These are phyloP conservation scores for Bruguiera parviflora DNA, from an alignment of 345 rosid genomes.

Conservation along the genomic window DNA sequence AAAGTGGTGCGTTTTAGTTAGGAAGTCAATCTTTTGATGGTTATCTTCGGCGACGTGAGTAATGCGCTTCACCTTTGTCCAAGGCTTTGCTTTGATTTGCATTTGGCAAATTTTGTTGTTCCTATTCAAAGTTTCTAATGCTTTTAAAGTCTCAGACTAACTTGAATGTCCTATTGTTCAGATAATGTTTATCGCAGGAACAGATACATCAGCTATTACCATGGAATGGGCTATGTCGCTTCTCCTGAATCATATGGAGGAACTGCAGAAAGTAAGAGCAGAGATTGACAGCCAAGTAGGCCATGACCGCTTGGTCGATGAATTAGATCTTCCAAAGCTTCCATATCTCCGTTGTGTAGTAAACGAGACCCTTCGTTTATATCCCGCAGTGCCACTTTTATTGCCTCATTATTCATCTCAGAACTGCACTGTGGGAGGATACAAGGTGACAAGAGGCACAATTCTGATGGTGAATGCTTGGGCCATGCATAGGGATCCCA, in stretches of 20 bases:
- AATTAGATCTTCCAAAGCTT: slow-evolving; percentile 46
- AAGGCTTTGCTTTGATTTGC: neutral
- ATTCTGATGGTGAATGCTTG: slow-evolving; percentile 34
- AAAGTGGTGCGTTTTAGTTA: too few relatives aligned
- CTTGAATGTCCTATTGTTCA: slow-evolving; percentile 13
- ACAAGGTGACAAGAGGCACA: slow-evolving; percentile 30
- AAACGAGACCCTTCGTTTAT: slow-evolving; percentile 53
- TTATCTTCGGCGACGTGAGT: too few relatives aligned
- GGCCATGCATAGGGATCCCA: slow-evolving; percentile 34
- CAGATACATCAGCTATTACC: slow-evolving; percentile 38
- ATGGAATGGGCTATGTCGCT: slow-evolving; percentile 69
- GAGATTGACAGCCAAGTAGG: slow-evolving; percentile 41
- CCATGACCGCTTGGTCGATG: slow-evolving; percentile 36
- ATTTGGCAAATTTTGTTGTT: neutral
- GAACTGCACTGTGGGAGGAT: slow-evolving; percentile 29
- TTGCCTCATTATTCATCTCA: slow-evolving; percentile 53
- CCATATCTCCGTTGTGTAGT: slow-evolving; percentile 56
- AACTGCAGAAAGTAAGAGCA: slow-evolving; percentile 40
- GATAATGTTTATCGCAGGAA: slow-evolving; percentile 55
- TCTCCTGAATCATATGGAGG: slow-evolving; percentile 46
- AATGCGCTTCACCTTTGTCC: neutral
- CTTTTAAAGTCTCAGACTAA: neutral
- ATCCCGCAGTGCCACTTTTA: slow-evolving; percentile 50
- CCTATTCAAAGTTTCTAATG: neutral
- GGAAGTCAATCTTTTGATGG: too few relatives aligned